Percentiles rank a stretch among this genome's conserved stretches.
Conservation (phyloP, 192 early-diverging fungal species). For the Rhizophagus clarus region DNA sequence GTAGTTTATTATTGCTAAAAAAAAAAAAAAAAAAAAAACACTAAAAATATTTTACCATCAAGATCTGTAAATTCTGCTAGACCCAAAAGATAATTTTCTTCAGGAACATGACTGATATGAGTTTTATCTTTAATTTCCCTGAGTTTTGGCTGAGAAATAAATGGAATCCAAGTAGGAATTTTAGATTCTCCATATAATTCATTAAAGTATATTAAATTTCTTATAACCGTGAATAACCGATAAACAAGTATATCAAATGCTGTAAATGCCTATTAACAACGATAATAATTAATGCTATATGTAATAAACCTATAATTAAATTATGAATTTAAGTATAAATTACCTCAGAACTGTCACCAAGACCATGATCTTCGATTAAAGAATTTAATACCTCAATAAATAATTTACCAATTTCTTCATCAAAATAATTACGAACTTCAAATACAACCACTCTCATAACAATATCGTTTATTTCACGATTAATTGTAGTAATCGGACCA, state of each 20-base stretch:
- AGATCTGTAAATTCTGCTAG: neutral
- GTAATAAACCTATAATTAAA: no score
- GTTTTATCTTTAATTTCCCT: neutral
- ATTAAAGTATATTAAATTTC: conserved; percentile 7
- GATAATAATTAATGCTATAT: neutral
- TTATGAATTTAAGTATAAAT: neutral
- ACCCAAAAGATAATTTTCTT: neutral
- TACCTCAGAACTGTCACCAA: neutral
- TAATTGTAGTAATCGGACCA: neutral
- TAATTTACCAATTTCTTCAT: neutral
- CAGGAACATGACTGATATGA: neutral
- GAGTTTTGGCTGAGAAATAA: neutral
- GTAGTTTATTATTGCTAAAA: neutral
- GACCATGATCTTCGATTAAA: neutral
- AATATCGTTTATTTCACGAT: conserved; percentile 9
- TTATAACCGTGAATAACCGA: neutral
- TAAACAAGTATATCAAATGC: neutral
- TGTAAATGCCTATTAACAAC: neutral
- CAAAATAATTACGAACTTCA: neutral
- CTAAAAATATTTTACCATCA: neutral
- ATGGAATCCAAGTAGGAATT: neutral
- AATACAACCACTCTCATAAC: neutral
- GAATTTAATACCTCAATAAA: conserved; percentile 16
- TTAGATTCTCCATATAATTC: conserved; percentile 5
- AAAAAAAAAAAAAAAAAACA: no score